These are phyloP conservation scores for Halteria grandinella DNA, from an alignment of 73 alveolate genomes.

Conservation along the genomic window DNA sequence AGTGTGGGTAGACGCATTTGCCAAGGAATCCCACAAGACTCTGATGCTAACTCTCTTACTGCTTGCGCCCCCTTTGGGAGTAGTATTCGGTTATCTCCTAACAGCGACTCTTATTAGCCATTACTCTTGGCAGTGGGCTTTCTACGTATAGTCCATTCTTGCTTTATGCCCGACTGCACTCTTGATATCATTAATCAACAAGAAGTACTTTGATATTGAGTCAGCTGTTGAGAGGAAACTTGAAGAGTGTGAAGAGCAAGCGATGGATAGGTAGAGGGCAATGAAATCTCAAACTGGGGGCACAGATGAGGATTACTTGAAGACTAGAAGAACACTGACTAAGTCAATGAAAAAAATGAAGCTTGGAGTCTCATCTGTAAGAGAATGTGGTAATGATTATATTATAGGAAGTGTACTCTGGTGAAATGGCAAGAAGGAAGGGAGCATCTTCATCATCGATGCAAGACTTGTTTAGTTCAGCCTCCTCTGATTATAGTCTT, in stretches of 20 bases:
- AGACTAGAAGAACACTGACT: slow-evolving; percentile 33
- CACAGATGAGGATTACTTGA: slow-evolving; percentile 62
- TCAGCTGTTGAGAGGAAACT: neutral
- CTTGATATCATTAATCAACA: slow-evolving; percentile 65
- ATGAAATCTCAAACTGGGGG: slow-evolving; percentile 71
- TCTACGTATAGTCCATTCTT: slow-evolving; percentile 68
- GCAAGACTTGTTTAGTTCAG: no score
- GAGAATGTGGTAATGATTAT: neutral
- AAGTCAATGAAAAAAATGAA: neutral
- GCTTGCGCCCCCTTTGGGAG: slow-evolving; percentile 85
- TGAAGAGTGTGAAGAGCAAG: neutral
- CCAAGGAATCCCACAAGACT: slow-evolving; percentile 69
- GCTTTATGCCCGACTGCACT: slow-evolving; percentile 44
- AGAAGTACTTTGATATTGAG: slow-evolving; percentile 65
- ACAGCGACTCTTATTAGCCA: slow-evolving; percentile 71
- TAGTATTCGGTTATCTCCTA: slow-evolving; percentile 75
- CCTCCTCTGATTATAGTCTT: no score
- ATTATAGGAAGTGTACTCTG: neutral
- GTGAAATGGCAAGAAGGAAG: neutral
- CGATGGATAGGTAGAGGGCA: slow-evolving; percentile 62
- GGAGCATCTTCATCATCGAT: neutral
- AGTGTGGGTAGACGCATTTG: slow-evolving; percentile 87
- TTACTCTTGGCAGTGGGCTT: slow-evolving; percentile 74
- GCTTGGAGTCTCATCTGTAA: slow-evolving; percentile 11
- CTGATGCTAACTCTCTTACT: slow-evolving; percentile 77